Conservation (phyloP, 805 yeast genomes). For the Candida odintsovae region DNA sequence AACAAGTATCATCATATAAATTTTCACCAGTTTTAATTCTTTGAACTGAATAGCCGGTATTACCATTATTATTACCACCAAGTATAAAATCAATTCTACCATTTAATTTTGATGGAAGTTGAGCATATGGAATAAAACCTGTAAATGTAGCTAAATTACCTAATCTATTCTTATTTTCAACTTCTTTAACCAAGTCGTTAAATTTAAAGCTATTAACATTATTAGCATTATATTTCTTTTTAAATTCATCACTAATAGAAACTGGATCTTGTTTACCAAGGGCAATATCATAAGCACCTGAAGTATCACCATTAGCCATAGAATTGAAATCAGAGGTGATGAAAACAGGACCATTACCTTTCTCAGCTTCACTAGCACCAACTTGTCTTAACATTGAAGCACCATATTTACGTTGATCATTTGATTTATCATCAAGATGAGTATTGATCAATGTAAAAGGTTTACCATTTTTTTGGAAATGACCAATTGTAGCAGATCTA, state of each 20-base stretch:
- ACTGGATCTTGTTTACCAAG: conserved; percentile 6
- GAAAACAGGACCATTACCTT: conserved; percentile 30
- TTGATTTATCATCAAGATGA: conserved; percentile 37
- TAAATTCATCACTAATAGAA: conserved; percentile 17
- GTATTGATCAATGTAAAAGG: conserved; percentile 33
- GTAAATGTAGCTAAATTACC: conserved; percentile 34
- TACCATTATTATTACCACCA: conserved; percentile 20
- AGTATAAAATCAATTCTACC: conserved; percentile 37
- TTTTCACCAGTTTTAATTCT: conserved; percentile 31
- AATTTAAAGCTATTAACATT: conserved; percentile 20
- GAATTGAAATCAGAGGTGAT: conserved; percentile 42
- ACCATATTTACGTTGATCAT: conserved; percentile 17
- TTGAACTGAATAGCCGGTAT: conserved; percentile 7
- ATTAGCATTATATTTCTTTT: conserved; percentile 13
- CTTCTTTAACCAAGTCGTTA: conserved; percentile 23
- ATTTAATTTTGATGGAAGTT: conserved; percentile 12
- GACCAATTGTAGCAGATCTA: conserved; percentile 35
- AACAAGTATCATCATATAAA: conserved; percentile 28
- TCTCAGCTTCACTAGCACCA: conserved; percentile 32
- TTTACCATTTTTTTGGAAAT: conserved; percentile 18
- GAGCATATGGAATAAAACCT: conserved; percentile 30
- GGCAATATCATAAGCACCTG: conserved; percentile 10
- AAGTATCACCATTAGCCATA: conserved; percentile 3
- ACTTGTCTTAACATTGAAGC: conserved; percentile 14
- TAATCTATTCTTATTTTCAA: conserved; percentile 23